These are phyloP conservation scores for Coelastrella sp. DNA, from an alignment of 139 green algal species.

Conservation along the genomic window DNA sequence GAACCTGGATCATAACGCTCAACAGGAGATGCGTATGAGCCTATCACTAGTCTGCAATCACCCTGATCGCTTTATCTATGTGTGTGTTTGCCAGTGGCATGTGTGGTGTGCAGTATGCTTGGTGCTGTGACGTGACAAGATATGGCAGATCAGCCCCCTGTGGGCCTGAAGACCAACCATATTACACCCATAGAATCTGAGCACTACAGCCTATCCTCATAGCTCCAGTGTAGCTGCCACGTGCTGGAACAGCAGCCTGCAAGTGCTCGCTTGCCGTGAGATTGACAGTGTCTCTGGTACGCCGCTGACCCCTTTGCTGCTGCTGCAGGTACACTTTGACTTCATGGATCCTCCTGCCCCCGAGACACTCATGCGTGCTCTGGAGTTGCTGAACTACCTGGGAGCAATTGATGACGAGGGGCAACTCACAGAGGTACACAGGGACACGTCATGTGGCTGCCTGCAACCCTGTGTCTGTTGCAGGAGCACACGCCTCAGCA, in stretches of 20 bases:
- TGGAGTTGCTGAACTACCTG: constrained; percentile 99
- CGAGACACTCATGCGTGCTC: constrained; percentile 98
- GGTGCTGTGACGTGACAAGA: constrained; percentile 23
- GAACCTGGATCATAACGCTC: constrained; percentile 20
- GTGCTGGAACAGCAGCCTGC: no score
- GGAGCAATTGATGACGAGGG: constrained; percentile 98
- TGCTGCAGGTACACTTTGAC: constrained; percentile 96
- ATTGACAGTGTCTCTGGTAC: no score
- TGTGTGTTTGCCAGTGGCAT: neutral
- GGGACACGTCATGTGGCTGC: neutral
- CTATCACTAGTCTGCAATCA: neutral
- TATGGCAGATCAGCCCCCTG: constrained; percentile 24
- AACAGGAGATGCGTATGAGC: constrained; percentile 52
- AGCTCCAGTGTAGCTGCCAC: no score
- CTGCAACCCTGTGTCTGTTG: neutral
- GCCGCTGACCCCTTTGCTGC: neutral
- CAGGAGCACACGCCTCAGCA: neutral
- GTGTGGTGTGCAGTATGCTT: neutral
- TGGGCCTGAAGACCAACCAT: constrained; percentile 51
- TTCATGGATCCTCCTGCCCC: constrained; percentile 99
- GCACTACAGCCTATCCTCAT: neutral
- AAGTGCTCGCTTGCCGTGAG: no score
- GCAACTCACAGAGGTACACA: constrained; percentile 77
- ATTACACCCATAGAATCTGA: constrained; percentile 83
- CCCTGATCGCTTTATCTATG: neutral